Base-by-base conservation (phyloP, 371 early-diverging fungal species). In the Gilbertella persicaria region DNA sequence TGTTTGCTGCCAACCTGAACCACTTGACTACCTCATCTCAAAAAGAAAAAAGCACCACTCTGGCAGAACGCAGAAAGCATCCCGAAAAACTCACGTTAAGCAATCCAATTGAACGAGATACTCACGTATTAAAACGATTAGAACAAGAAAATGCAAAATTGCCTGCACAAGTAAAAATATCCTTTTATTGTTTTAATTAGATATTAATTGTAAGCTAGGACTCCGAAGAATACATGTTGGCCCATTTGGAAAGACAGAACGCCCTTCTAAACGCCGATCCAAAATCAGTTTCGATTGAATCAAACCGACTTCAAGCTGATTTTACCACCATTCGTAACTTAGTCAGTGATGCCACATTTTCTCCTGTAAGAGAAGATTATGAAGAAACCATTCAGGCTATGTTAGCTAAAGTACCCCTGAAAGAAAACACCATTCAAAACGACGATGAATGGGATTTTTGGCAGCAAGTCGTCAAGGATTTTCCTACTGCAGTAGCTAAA, bases 391-490 rank as follows among this genome's bases (percentile, higher is more conserved):
- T 64, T 29, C 60, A 64, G n/a, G 60, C 56, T 13, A 56, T 62
- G 39, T 40, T 62, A 2, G 41, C 56, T 13, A 60, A 60, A 12
- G 16, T 39, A 17, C 56, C 44, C 2, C n/a, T 51, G 9, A 50
- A 20, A n/a, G 44, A 43, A 5, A 43, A n/a, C 17, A 3, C 28
- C 16, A 6, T 19, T 8, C 25, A 42, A 3, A 37, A 26, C 0
- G 39, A 45, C 9, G 50, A 58, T 1, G 91, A 92, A 56, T 89
- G 91, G 91, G 95, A 96, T 45, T 97, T 97, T 48, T 97, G 97
- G 97, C 91, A 93, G 39, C 83, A 78, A 38, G 78, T 94, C 23
- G 87, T 94, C 44, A 83, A 87, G 61, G 90, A 93, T 77, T 97
- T 90, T 67, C 86, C 73, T n/a, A 66, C 69, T 16, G 82, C 84